Evolutionary conservation across 257 asterid genomes (phyloP), one percentile per base, ranked within the genome.

Genomic region (Agastache rugosa): DNA sequence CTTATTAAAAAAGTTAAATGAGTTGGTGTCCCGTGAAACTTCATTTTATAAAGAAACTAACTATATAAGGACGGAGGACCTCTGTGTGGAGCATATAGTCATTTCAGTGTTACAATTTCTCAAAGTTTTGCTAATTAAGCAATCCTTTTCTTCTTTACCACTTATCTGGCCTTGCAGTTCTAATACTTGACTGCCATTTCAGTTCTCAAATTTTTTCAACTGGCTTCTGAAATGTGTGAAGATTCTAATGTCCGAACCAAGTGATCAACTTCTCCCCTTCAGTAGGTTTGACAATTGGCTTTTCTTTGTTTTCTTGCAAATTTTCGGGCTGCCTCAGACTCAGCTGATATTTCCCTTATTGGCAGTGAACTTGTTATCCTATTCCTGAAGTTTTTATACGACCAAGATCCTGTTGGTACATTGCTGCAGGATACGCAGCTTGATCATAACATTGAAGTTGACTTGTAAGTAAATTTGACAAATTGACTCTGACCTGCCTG

Each of bases 131-230:
- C 78, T 73, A 72, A 41, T 44, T 20, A 51, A 54, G 58, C 66
- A 63, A 25, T 23, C 53, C 65, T 65, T 75, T 75, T 29, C 54
- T 61, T n/a, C 51, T 60, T 25, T 60, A 67, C 70, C 50, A 51
- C 60, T 74, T 67, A 51, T 54, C 50, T 37, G 58, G 44, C 71
- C 66, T 22, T 55, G 72, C 55, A 67, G 71, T 67, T 81, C 84
- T 82, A 70, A 78, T 72, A 63, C 76, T 12, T 77, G 77, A 73
- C 50, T 78, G 83, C 62, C 64, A 69, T 77, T 74, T 64, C 89
- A 95, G 99, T 95, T 90, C 78, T 90, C 99, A 76, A 95, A 92
- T 83, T 95, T 95, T 85, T 92, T 95, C 96, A 89, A 87, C 84
- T 95, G 99, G 99, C 97, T 95, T 84, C 91, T 87, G 72, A 95